Percentiles rank a stretch among this genome's conserved stretches.
Conservation (phyloP, 2,329 filamentous ascomycete genomes). For the Stachybotrys chartarum region DNA sequence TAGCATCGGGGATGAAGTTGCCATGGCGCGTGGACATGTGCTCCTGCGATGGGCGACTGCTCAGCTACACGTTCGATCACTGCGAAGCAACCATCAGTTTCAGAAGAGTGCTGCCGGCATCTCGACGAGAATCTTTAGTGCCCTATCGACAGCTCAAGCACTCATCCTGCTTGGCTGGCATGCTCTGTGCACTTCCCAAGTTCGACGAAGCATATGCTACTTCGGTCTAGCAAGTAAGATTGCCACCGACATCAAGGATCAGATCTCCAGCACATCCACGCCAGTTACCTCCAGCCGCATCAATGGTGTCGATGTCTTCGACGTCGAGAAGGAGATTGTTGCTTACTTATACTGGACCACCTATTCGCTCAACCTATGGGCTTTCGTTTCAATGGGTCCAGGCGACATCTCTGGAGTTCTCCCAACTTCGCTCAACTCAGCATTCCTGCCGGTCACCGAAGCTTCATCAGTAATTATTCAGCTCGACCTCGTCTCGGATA, state of each 20-base stretch:
- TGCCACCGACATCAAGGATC: slow-evolving; percentile 22
- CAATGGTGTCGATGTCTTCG: slow-evolving; percentile 31
- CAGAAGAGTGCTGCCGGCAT: slow-evolving; percentile 17
- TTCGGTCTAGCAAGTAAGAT: slow-evolving; percentile 24
- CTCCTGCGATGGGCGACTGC: slow-evolving; percentile 25
- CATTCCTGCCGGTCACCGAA: slow-evolving; percentile 21
- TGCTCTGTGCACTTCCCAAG: slow-evolving; percentile 20
- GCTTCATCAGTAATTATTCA: slow-evolving; percentile 21
- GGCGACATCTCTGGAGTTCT: slow-evolving; percentile 14
- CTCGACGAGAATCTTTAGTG: slow-evolving; percentile 23
- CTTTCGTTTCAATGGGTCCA: slow-evolving; percentile 25
- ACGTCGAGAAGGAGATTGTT: slow-evolving; percentile 30
- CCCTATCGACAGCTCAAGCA: slow-evolving; percentile 23
- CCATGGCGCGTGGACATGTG: slow-evolving; percentile 19
- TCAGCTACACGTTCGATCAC: slow-evolving; percentile 21
- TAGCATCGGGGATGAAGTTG: slow-evolving; percentile 18
- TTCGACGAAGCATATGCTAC: slow-evolving; percentile 26
- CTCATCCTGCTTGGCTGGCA: slow-evolving; percentile 30
- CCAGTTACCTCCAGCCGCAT: slow-evolving; percentile 25
- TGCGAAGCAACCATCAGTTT: slow-evolving; percentile 9
- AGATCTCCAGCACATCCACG: slow-evolving; percentile 16
- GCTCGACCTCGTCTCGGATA: slow-evolving; percentile 26
- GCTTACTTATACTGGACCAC: slow-evolving; percentile 32
- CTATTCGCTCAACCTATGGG: slow-evolving; percentile 29
- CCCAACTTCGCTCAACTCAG: slow-evolving; percentile 15